Percentiles rank a stretch among this genome's conserved stretches.
phyloP scores from a whole-genome alignment of 139 green algal genomes.

The Volvox africanus region DNA sequence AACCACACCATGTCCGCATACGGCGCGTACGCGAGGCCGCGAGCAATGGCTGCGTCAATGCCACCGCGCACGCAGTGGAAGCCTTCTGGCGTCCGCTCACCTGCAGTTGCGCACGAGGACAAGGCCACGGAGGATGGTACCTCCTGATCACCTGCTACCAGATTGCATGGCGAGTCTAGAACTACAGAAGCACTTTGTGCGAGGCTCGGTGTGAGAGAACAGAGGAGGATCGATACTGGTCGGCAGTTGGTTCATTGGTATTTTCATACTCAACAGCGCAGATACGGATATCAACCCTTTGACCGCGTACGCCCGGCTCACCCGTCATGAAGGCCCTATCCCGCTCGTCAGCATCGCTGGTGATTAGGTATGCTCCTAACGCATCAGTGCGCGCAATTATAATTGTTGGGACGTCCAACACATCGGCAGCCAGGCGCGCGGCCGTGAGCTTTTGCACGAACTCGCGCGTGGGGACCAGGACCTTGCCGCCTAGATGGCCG shows the following conservation, averaged over 20 bases:
- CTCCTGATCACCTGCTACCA: too few relatives aligned
- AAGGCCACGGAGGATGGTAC: background rate
- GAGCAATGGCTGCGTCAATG: conserved; percentile 85
- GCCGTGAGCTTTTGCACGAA: conserved; percentile 85
- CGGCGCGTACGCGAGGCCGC: conserved; percentile 88
- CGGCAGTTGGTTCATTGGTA: too few relatives aligned
- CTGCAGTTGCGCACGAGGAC: conserved; percentile 27
- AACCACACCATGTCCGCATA: conserved; percentile 93
- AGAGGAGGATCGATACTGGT: too few relatives aligned
- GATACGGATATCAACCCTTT: too few relatives aligned
- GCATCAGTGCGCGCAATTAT: conserved; percentile 85
- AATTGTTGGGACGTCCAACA: conserved; percentile 78
- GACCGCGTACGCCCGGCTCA: too few relatives aligned
- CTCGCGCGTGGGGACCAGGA: conserved; percentile 75
- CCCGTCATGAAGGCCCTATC: conserved; percentile 88
- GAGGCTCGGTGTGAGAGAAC: too few relatives aligned
- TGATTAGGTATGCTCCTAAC: conserved; percentile 85
- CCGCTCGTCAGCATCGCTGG: conserved; percentile 83
- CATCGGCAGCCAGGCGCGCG: conserved; percentile 85
- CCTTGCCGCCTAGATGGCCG: conserved; percentile 88
- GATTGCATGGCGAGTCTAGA: too few relatives aligned
- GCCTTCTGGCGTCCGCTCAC: conserved; percentile 87
- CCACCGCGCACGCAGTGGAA: conserved; percentile 84
- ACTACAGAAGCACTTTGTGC: too few relatives aligned
- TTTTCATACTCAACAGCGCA: too few relatives aligned